Conservation (phyloP, 805 yeast species). For the Wickerhamomyces kurtzmanii region DNA sequence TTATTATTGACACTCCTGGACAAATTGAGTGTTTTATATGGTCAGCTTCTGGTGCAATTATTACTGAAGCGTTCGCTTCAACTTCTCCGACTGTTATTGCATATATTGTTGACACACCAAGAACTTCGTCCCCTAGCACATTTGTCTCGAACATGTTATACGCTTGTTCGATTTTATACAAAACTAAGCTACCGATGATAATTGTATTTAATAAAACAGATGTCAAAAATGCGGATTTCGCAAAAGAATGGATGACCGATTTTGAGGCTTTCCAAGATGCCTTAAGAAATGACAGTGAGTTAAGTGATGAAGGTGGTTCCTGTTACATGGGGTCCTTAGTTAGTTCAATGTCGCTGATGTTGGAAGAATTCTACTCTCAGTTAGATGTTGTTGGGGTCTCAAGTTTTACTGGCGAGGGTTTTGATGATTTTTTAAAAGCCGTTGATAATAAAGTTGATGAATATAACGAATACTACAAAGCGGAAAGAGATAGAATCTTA, state of each 20-base stretch:
- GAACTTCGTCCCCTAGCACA: slow-evolving; percentile 90
- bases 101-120: slow-evolving; percentile 92
- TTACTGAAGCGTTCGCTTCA: slow-evolving; percentile 94
- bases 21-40: slow-evolving; percentile 98
- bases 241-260: slow-evolving; percentile 95
- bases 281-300: slow-evolving; percentile 54
- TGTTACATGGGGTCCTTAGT: slow-evolving; percentile 88
- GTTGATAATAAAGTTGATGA: slow-evolving; percentile 85
- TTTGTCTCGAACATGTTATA: slow-evolving; percentile 97
- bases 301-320: slow-evolving; percentile 46
- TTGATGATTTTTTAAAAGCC: slow-evolving; percentile 79
- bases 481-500: slow-evolving; percentile 76
- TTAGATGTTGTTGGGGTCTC: slow-evolving; percentile 91
- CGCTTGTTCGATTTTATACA: slow-evolving; percentile 94
- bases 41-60: slow-evolving; percentile 96
- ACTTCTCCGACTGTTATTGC: slow-evolving; percentile 94
- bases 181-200: slow-evolving; percentile 94
- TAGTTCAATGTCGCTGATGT: slow-evolving; percentile 90
- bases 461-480: slow-evolving; percentile 71
- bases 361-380: slow-evolving; percentile 92
- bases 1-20: slow-evolving; percentile 96
- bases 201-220: slow-evolving; percentile 95
- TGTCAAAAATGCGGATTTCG: slow-evolving; percentile 75
- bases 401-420: slow-evolving; percentile 88
- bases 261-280: slow-evolving; percentile 87